Conservation (phyloP, 768 basidiomycete genomes). For the Kwoniella dejecticola region DNA sequence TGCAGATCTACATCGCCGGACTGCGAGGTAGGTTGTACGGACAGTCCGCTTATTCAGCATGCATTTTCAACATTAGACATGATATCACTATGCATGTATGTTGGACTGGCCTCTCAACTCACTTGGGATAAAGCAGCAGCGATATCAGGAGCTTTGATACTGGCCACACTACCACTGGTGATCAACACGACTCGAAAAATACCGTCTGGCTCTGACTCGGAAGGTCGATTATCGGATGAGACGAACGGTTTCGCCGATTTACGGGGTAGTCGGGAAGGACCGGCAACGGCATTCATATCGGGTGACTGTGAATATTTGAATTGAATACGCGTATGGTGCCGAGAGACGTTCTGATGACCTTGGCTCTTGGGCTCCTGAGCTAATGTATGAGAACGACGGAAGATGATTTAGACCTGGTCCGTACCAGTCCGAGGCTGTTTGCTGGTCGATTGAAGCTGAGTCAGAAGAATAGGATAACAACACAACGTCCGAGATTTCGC, state of each 20-base stretch:
- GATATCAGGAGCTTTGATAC: constrained; percentile 89
- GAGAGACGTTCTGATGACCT: too few species aligned
- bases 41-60: constrained; percentile 14
- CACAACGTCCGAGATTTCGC: neutral
- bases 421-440: too few species aligned
- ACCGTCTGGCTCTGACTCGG: constrained; percentile 34
- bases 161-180: constrained; percentile 92
- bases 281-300: constrained; percentile 6
- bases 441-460: neutral
- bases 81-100: too few species aligned
- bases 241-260: constrained; percentile 35
- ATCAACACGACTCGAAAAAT: constrained; percentile 68
- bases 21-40: constrained; percentile 60
- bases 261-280: constrained; percentile 16
- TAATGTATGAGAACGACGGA: neutral
- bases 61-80: too few species aligned
- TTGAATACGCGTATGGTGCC: too few species aligned
- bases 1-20: constrained; percentile 74
- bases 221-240: constrained; percentile 33
- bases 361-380: too few species aligned
- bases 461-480: too few species aligned
- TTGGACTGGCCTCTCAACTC: too few species aligned
- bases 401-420: neutral
- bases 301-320: neutral
- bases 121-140: constrained; percentile 72